Conservation (phyloP, 352 stramenopile genomes). For the Globisporangium nagaii region DNA sequence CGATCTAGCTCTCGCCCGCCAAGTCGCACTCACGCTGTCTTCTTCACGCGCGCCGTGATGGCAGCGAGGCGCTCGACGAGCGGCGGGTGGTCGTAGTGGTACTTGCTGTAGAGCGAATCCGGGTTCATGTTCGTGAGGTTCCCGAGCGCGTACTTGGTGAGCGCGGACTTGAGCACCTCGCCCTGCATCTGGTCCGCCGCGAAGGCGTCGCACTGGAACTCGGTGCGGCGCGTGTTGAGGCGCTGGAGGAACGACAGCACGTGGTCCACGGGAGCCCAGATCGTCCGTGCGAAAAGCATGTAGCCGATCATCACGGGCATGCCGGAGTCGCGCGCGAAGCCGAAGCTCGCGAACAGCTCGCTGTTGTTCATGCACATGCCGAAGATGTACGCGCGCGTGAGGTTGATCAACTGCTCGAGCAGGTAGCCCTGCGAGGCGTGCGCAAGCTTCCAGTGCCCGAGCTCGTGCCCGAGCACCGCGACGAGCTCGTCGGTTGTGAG, state of each 20-base stretch:
- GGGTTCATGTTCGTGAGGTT: slow-evolving; percentile 1
- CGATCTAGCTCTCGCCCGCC: too few species aligned
- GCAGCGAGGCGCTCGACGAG: neutral
- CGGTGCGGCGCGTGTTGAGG: neutral
- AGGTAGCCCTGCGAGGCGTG: neutral
- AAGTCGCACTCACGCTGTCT: too few species aligned
- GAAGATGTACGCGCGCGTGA: slow-evolving; percentile 69
- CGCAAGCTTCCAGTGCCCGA: neutral
- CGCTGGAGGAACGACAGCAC: neutral
- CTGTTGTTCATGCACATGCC: slow-evolving; percentile 64
- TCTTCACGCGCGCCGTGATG: neutral
- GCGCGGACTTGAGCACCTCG: neutral
- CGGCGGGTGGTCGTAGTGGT: neutral
- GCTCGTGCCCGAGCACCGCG: neutral
- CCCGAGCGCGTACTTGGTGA: neutral
- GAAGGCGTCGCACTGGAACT: neutral
- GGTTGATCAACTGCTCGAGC: neutral
- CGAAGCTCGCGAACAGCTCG: slow-evolving; percentile 64
- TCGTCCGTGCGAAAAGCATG: slow-evolving; percentile 70
- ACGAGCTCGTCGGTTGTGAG: neutral
- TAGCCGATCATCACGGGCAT: slow-evolving; percentile 72
- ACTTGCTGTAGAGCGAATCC: neutral
- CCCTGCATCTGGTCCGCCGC: neutral
- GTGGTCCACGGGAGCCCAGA: neutral
- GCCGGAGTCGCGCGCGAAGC: slow-evolving; percentile 30